Percentiles rank a stretch among this genome's conserved stretches.
These are phyloP conservation scores for Prunus fruticosa DNA, from an alignment of 306 rosid species.

Conservation along the genomic window DNA sequence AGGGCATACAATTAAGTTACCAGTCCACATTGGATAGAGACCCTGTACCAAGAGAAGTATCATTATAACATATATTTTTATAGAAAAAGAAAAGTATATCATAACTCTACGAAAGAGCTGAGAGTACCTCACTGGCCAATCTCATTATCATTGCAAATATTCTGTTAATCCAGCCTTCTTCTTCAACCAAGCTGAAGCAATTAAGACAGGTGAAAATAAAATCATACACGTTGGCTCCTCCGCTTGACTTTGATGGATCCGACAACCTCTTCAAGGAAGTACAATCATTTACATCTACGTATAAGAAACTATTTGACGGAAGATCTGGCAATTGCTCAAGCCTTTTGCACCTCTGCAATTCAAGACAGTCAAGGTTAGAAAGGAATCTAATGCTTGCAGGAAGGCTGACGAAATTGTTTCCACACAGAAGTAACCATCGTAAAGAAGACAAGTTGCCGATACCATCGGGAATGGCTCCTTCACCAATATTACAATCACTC, in stretches of 20 bases:
- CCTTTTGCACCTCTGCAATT: background rate
- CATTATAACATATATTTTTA: too few species aligned
- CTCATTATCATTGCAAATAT: background rate
- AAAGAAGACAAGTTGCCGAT: conserved; percentile 1
- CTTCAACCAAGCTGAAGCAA: conserved; percentile 1
- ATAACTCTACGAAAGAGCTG: too few species aligned
- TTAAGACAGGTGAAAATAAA: background rate
- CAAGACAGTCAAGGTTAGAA: background rate
- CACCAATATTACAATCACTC: conserved; percentile 6
- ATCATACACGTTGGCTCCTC: background rate
- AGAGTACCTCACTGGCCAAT: background rate
- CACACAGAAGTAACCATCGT: background rate
- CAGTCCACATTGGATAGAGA: too few species aligned
- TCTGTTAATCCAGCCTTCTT: background rate
- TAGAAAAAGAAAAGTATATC: too few species aligned
- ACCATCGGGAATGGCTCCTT: conserved; percentile 3
- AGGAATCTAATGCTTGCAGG: conserved; percentile 14
- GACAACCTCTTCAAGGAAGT: conserved; percentile 3
- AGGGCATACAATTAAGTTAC: too few species aligned
- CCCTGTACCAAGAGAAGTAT: too few species aligned
- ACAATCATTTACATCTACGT: background rate
- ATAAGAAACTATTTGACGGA: background rate
- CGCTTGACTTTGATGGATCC: background rate
- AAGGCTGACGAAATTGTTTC: conserved; percentile 9
- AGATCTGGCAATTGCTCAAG: conserved; percentile 1